Conservation (phyloP, 306 rosid genomes). For the Malus domestica region DNA sequence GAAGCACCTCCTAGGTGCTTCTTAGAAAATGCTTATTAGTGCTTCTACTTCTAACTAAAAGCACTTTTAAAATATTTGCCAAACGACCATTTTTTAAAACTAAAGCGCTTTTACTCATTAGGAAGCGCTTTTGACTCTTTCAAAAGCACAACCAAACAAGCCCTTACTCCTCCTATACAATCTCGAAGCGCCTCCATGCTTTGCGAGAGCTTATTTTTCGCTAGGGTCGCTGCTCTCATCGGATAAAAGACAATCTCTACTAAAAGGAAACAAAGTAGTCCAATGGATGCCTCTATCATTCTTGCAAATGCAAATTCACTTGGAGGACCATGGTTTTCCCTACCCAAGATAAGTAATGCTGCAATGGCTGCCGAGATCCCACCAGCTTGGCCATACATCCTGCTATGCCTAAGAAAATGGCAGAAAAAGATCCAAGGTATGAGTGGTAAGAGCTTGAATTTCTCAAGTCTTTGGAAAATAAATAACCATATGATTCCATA, state of each 20-base stretch:
- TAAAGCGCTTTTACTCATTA: no score
- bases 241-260: constrained; percentile 50
- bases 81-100: no score
- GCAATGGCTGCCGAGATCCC: constrained; percentile 61
- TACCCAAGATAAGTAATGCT: constrained; percentile 65
- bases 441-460: constrained; percentile 42
- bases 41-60: no score
- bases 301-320: constrained; percentile 59
- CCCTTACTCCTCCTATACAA: constrained; percentile 34
- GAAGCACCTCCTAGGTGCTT: no score
- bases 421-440: constrained; percentile 70
- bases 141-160: no score
- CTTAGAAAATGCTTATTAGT: no score
- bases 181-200: constrained; percentile 39
- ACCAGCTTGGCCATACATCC: constrained; percentile 81
- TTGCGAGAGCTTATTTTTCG: constrained; percentile 46
- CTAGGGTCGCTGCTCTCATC: constrained; percentile 60
- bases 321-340: constrained; percentile 52
- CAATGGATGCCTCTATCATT: constrained; percentile 55
- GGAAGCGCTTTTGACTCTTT: no score
- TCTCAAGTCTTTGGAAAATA: constrained; percentile 22
- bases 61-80: no score
- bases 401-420: constrained; percentile 59
- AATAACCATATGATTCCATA: constrained; percentile 56
- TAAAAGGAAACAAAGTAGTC: constrained; percentile 46